Conservation (phyloP, 495 filamentous ascomycete genomes). For the Choiromyces venosus region DNA sequence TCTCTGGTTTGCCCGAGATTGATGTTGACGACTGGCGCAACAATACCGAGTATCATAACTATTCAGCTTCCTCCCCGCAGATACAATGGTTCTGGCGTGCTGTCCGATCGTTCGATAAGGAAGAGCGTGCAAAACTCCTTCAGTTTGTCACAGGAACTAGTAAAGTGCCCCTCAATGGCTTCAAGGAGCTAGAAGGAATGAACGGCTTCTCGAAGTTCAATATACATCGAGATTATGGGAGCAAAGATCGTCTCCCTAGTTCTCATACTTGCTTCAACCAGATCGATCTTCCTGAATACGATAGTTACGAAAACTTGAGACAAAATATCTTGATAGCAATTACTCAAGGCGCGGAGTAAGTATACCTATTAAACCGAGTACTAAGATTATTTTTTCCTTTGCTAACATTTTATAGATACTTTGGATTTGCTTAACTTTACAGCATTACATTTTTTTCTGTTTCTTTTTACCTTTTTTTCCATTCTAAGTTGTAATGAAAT, state of each 20-base stretch:
- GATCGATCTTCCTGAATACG: constrained; percentile 97
- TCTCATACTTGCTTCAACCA: constrained; percentile 99
- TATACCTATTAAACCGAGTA: constrained; percentile 6
- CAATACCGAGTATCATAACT: constrained; percentile 98
- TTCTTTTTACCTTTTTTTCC: constrained; percentile 21
- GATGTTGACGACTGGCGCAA: constrained; percentile 99
- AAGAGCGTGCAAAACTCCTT: constrained; percentile 93
- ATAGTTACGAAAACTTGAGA: constrained; percentile 85
- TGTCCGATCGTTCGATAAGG: constrained; percentile 95
- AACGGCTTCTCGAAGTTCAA: constrained; percentile 98
- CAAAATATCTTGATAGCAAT: constrained; percentile 87
- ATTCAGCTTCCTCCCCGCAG: constrained; percentile 85
- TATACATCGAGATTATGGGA: constrained; percentile 96
- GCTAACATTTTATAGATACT: constrained; percentile 49
- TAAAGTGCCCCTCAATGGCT: constrained; percentile 97
- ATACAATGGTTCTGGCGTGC: constrained; percentile 99
- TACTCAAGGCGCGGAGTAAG: constrained; percentile 81
- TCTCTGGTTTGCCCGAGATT: constrained; percentile 94
- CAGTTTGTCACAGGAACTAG: constrained; percentile 98
- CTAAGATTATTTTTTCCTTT: neutral
- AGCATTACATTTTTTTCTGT: constrained; percentile 11
- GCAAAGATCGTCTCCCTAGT: constrained; percentile 91
- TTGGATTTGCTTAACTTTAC: constrained; percentile 77
- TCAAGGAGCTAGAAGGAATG: constrained; percentile 99
- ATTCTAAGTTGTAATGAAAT: neutral